Conservation (phyloP, 2,329 filamentous ascomycete species). For the Pseudogymnoascus sp. region DNA sequence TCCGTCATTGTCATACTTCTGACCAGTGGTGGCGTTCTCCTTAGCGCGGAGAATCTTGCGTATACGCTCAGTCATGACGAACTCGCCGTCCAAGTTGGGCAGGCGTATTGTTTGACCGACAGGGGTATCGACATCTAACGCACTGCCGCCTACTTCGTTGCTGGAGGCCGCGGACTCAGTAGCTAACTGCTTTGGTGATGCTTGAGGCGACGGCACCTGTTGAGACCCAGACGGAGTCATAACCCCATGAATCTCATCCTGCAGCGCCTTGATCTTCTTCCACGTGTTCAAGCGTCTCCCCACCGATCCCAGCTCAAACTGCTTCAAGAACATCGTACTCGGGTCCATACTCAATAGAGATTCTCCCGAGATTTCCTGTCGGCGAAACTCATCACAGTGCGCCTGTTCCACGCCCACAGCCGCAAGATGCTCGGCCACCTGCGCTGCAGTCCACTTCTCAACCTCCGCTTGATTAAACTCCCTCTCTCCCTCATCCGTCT, state of each 20-base stretch:
- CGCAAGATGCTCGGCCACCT: conserved; percentile 85
- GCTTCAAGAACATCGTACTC: conserved; percentile 91
- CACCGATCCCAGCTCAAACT: conserved; percentile 87
- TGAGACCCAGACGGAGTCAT: conserved; percentile 28
- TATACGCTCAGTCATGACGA: too few species aligned
- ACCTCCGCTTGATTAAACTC: conserved; percentile 54
- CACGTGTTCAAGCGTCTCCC: conserved; percentile 85
- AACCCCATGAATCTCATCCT: conserved; percentile 55
- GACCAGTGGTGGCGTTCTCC: background rate
- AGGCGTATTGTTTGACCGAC: too few species aligned
- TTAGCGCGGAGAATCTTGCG: background rate
- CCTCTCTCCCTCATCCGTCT: conserved; percentile 89
- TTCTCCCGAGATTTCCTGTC: conserved; percentile 93
- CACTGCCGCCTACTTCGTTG: too few species aligned
- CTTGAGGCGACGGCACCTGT: too few species aligned
- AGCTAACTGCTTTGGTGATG: too few species aligned
- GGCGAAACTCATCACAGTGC: conserved; percentile 88
- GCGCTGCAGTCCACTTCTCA: conserved; percentile 65
- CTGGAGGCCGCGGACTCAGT: too few species aligned
- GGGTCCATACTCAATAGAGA: conserved; percentile 93
- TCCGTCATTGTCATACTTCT: background rate
- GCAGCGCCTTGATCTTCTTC: conserved; percentile 89
- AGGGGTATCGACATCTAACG: too few species aligned
- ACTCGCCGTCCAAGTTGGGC: too few species aligned
- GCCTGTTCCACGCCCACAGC: conserved; percentile 75